Base-by-base conservation (phyloP, 345 rosid genomes). In the Sapria himalayana region DNA sequence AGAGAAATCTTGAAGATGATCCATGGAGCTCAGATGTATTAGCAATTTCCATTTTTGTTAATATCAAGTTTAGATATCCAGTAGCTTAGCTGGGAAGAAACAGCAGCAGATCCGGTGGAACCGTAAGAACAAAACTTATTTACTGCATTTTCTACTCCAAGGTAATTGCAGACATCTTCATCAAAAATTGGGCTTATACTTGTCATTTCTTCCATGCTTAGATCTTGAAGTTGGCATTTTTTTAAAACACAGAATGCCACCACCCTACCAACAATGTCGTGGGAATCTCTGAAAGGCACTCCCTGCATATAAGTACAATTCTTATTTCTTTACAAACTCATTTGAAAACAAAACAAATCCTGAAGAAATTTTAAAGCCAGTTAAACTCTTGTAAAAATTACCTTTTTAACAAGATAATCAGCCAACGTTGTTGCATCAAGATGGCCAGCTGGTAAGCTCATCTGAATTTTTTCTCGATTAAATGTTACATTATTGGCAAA, bases 381-480 rank as follows among this genome's bases (percentile, higher is more conserved):
- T n/a, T 22, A 7, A 16, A 17, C 7, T 15, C 12, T n/a, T n/a
- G n/a, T n/a, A n/a, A n/a, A 33, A 43, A 70, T 54, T 71, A 59
- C 98, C 93, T 82, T 89, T 43, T 69, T 69, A 25, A 89, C 93
- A 12, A 82, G 91, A 63, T 89, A 89, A 62, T 82, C 98, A 0
- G 98, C 98, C 4, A 82, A 84, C 24, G 93, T 79, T 25, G 98
- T 89, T 18, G 98, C 95, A 54, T 89, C 95, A 33, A 89, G 93
- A 52, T 74, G 67, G 42, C 95, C 98, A 4, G 93, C 86, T 0
- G 93, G 95, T 38, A 89, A 70, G 50, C 84, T 70, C 63, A 55
- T 72, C 46, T 53, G 65, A 50, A 89, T 73, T 54, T 72, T 77
- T 22, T 68, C 66, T 45, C 34, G 25, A 40, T 82, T 89, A 52